Percentiles rank a stretch among this genome's conserved stretches.
Evolutionary conservation across 352 stramenopile genomes (phyloP).

Genomic region (Phytophthora chlamydospora): DNA sequence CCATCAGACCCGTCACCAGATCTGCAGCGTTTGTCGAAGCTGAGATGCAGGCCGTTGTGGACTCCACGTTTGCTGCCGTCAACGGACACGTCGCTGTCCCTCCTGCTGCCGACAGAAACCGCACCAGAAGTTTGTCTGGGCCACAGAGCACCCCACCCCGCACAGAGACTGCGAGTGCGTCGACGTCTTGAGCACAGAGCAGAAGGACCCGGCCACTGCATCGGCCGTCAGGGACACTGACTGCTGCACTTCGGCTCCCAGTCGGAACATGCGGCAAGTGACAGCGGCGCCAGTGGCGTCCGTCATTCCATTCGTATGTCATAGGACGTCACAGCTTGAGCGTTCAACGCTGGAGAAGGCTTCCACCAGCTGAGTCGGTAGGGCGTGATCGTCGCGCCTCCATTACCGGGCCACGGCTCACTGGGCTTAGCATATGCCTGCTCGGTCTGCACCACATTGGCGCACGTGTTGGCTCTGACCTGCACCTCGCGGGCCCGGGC

Average conservation of each 20-base stretch:
- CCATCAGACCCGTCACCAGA: conserved; percentile 49
- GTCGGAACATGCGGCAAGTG: conserved; percentile 79
- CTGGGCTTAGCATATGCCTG: no score
- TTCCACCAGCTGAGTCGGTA: conserved; percentile 72
- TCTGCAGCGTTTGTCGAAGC: conserved; percentile 31
- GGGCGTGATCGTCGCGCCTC: conserved; percentile 58
- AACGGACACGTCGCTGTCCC: conserved; percentile 42
- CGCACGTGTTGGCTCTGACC: no score
- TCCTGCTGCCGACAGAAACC: conserved; percentile 21
- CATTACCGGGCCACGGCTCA: no score
- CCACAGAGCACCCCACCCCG: conserved; percentile 36
- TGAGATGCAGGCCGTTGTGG: conserved; percentile 56
- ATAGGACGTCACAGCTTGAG: conserved; percentile 42
- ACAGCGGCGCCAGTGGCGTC: conserved; percentile 23
- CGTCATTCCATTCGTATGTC: conserved; percentile 65
- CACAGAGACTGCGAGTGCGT: conserved; percentile 47
- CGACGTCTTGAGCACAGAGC: conserved; percentile 53
- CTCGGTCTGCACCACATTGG: no score
- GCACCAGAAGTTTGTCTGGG: conserved; percentile 45
- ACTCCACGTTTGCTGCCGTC: conserved; percentile 42
- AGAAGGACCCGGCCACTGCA: conserved; percentile 73
- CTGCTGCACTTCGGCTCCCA: conserved; percentile 94
- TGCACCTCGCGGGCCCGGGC: no score
- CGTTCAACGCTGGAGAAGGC: conserved; percentile 51
- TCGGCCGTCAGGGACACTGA: conserved; percentile 79